Evolutionary conservation across 2,329 filamentous ascomycete genomes (phyloP).

Genomic region (Aspergillus ochraceus): DNA sequence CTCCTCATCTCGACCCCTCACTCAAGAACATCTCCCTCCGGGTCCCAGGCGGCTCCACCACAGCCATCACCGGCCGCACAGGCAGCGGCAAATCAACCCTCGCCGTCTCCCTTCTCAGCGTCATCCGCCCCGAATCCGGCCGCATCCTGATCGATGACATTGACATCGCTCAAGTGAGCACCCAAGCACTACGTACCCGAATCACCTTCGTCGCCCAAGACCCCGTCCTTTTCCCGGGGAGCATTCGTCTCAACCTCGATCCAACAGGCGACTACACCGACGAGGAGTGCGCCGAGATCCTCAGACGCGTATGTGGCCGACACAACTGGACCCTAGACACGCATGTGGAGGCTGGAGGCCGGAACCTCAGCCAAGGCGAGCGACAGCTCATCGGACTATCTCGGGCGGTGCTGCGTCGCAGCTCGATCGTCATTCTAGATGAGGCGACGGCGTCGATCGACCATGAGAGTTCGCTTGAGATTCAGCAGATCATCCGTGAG

Average conservation of each 20-base stretch:
- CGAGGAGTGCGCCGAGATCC: constrained; percentile 53
- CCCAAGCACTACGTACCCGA: constrained; percentile 60
- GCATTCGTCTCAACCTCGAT: constrained; percentile 63
- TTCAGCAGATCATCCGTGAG: constrained; percentile 38
- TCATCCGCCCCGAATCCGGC: constrained; percentile 54
- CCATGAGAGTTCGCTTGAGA: constrained; percentile 56
- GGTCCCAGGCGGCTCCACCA: constrained; percentile 75
- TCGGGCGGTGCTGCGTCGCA: constrained; percentile 61
- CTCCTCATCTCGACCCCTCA: constrained; percentile 72
- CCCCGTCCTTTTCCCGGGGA: constrained; percentile 64
- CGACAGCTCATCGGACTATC: constrained; percentile 65
- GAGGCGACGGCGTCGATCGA: constrained; percentile 68
- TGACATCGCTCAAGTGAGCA: constrained; percentile 60
- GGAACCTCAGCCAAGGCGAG: constrained; percentile 65
- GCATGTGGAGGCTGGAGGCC: constrained; percentile 59
- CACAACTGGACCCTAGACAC: constrained; percentile 60
- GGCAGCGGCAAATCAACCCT: constrained; percentile 81
- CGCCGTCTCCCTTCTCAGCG: constrained; percentile 60
- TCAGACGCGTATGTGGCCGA: constrained; percentile 55
- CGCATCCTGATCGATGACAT: constrained; percentile 61
- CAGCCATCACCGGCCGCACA: constrained; percentile 77
- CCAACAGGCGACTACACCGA: constrained; percentile 59
- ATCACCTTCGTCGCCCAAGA: constrained; percentile 69
- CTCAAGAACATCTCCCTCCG: constrained; percentile 67
- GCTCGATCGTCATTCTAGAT: constrained; percentile 64